A percentile compares a stretch with the other conserved stretches of the same genome.
phyloP scores from a whole-genome alignment of 176 grass and related monocot species.

The Aegilops sharonensis region DNA sequence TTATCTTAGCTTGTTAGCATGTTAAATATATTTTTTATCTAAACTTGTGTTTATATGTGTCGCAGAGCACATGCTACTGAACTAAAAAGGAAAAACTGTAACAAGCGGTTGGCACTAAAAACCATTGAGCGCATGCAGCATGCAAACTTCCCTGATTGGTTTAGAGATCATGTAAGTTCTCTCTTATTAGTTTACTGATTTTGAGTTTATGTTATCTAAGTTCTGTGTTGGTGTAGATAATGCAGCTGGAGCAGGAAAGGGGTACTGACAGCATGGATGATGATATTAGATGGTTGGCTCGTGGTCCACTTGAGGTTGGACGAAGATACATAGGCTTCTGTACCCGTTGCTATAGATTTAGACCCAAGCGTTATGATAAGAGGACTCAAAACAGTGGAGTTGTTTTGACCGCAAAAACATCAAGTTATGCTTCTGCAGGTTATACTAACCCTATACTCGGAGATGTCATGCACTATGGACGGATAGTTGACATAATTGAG shows the following conservation, averaged over 20 bases:
- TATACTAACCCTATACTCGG: conserved; percentile 14
- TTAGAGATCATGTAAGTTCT: conserved; percentile 13
- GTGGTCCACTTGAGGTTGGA: too few species aligned
- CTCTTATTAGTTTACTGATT: not conserved
- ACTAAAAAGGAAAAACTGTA: not conserved
- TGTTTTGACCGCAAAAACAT: too few species aligned
- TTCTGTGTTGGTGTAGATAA: not conserved
- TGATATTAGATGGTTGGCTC: too few species aligned
- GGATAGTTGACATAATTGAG: conserved; percentile 22
- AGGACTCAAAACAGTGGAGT: too few species aligned
- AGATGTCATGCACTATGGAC: conserved; percentile 28
- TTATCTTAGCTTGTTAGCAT: not conserved
- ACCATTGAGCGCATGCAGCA: not conserved
- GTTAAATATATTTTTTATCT: not conserved
- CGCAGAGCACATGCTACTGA: not conserved
- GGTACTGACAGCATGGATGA: not conserved
- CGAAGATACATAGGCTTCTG: too few species aligned
- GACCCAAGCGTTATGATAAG: too few species aligned
- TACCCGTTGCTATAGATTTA: too few species aligned
- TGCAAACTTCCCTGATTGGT: not conserved
- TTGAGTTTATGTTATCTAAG: not conserved
- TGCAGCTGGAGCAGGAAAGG: not conserved
- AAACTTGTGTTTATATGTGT: not conserved
- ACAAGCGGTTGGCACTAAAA: not conserved
- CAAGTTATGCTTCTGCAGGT: not conserved